A percentile compares a stretch with the other conserved stretches of the same genome.
phyloP scores from a whole-genome alignment of 768 basidiomycete species.

The Boletus pseudo-olivaceus region DNA sequence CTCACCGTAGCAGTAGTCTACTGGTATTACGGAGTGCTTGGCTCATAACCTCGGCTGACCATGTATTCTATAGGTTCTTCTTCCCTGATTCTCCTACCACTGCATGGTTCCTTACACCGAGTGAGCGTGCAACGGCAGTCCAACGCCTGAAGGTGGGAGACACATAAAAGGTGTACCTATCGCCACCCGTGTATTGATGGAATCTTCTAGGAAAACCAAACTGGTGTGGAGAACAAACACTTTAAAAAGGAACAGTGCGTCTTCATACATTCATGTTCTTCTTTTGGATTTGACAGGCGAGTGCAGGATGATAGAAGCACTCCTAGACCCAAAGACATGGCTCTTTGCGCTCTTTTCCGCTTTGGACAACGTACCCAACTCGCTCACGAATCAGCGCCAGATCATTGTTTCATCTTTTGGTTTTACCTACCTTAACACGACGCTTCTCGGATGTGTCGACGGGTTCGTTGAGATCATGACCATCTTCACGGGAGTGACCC shows the following conservation, averaged over 20 bases:
- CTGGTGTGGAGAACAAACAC: slow-evolving; percentile 76
- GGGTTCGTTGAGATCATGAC: slow-evolving; percentile 66
- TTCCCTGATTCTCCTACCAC: slow-evolving; percentile 75
- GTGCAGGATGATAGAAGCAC: slow-evolving; percentile 61
- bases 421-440: slow-evolving; percentile 60
- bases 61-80: slow-evolving; percentile 42
- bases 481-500: slow-evolving; percentile 60
- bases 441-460: slow-evolving; percentile 64
- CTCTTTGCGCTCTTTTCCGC: slow-evolving; percentile 67
- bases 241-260: slow-evolving; percentile 79
- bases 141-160: slow-evolving; percentile 54
- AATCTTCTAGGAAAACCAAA: slow-evolving; percentile 58
- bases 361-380: slow-evolving; percentile 62
- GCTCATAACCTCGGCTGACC: not conserved
- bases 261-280: not conserved
- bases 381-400: slow-evolving; percentile 59
- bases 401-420: slow-evolving; percentile 68
- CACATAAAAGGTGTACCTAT: not conserved
- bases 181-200: not conserved
- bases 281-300: not conserved
- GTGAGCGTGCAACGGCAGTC: slow-evolving; percentile 63
- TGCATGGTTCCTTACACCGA: slow-evolving; percentile 68
- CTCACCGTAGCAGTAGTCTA: slow-evolving; percentile 48
- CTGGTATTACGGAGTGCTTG: slow-evolving; percentile 39
- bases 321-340: slow-evolving; percentile 72